These are phyloP conservation scores for Knoxia roxburghii DNA, from an alignment of 257 asterid species.

Conservation along the genomic window DNA sequence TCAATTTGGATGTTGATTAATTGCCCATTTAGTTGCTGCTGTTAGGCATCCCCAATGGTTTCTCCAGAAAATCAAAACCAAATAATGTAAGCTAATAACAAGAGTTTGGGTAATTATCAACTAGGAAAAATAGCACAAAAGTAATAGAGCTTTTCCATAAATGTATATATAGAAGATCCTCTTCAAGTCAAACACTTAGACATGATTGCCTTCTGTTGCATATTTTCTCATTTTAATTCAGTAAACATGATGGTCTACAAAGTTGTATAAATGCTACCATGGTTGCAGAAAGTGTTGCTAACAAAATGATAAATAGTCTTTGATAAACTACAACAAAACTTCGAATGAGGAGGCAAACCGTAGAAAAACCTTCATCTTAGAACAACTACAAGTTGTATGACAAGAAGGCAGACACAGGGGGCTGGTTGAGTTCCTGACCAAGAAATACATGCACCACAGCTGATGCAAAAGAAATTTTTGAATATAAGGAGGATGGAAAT, in stretches of 20 bases:
- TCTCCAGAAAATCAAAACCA: not conserved
- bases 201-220: not conserved
- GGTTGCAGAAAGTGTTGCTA: not conserved
- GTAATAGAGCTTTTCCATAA: not conserved
- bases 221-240: not conserved
- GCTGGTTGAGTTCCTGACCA: not conserved
- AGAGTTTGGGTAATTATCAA: not conserved
- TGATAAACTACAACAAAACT: no score
- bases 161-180: not conserved
- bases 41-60: not conserved
- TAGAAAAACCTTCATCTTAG: no score
- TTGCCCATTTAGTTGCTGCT: not conserved
- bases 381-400: not conserved
- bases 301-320: not conserved
- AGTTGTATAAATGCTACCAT: not conserved
- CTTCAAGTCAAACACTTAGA: not conserved
- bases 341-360: not conserved
- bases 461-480: not conserved
- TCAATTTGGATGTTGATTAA: not conserved
- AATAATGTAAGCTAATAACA: not conserved
- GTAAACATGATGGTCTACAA: not conserved
- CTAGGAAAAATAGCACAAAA: not conserved
- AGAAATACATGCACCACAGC: not conserved
- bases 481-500: no score
- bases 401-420: not conserved